Percentiles rank a stretch among this genome's conserved stretches.
phyloP scores from a whole-genome alignment of 192 early-diverging fungal genomes.

The Coemansia interrupta region DNA sequence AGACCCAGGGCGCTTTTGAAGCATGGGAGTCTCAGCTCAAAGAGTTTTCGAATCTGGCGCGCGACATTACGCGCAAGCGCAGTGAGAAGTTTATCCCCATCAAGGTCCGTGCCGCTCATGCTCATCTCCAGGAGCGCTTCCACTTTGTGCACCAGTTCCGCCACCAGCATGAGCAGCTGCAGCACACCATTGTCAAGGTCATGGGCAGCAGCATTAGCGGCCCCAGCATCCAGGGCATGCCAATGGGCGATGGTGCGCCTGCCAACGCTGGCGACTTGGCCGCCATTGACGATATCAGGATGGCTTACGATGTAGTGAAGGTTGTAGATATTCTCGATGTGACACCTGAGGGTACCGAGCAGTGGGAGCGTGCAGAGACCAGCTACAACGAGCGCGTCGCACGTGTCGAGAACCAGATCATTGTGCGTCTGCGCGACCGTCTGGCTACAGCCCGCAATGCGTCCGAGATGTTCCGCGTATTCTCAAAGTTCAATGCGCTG shows the following conservation, averaged over 20 bases:
- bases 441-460: conserved; percentile 95
- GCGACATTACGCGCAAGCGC: conserved; percentile 90
- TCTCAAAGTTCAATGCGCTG: conserved; percentile 99
- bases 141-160: conserved; percentile 87
- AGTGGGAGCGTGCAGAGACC: conserved; percentile 87
- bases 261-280: conserved; percentile 60
- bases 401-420: conserved; percentile 97
- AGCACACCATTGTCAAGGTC: conserved; percentile 91
- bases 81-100: conserved; percentile 92
- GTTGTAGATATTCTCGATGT: conserved; percentile 94
- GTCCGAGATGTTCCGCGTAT: conserved; percentile 98
- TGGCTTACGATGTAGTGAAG: conserved; percentile 89
- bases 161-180: conserved; percentile 96
- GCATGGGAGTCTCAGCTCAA: conserved; percentile 95
- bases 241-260: conserved; percentile 43
- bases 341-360: conserved; percentile 85
- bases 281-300: conserved; percentile 82
- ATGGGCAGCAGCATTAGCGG: conserved; percentile 57
- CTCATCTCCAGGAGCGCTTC: conserved; percentile 89
- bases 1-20: conserved; percentile 82
- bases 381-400: conserved; percentile 93
- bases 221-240: conserved; percentile 11
- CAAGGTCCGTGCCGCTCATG: conserved; percentile 89
- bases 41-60: conserved; percentile 91
- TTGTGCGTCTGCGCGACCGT: conserved; percentile 85